Conservation (phyloP, 352 stramenopile genomes). For the Pythium dissimile region DNA sequence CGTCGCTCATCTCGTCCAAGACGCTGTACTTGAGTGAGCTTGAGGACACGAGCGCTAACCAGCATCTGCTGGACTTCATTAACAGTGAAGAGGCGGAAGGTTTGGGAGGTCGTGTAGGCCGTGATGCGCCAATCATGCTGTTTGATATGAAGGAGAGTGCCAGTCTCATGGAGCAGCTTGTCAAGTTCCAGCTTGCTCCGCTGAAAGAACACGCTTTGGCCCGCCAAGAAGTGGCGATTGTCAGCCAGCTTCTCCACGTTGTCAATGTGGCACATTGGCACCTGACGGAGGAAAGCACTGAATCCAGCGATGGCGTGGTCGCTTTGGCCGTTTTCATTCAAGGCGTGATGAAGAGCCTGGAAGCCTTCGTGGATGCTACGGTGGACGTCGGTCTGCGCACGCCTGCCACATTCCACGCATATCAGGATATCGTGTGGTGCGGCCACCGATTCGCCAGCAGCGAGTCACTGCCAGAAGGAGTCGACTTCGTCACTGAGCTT, state of each 20-base stretch:
- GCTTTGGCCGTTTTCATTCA: slow-evolving; percentile 25
- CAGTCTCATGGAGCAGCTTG: slow-evolving; percentile 55
- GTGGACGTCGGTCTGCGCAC: slow-evolving; percentile 54
- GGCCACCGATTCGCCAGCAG: slow-evolving; percentile 34
- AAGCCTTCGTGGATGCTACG: slow-evolving; percentile 52
- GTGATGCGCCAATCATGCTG: slow-evolving; percentile 71
- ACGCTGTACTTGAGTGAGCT: slow-evolving; percentile 68
- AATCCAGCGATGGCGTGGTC: not conserved
- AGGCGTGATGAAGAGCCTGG: slow-evolving; percentile 36
- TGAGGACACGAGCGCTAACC: slow-evolving; percentile 28
- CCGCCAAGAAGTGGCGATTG: slow-evolving; percentile 58
- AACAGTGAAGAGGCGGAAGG: slow-evolving; percentile 30
- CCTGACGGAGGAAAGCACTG: not conserved
- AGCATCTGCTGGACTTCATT: slow-evolving; percentile 31
- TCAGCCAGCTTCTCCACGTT: slow-evolving; percentile 52
- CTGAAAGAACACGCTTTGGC: slow-evolving; percentile 66
- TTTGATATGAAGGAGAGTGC: slow-evolving; percentile 81
- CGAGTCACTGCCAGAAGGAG: slow-evolving; percentile 4
- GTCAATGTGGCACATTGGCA: slow-evolving; percentile 47
- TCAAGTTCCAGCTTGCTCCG: slow-evolving; percentile 77
- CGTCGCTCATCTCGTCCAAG: slow-evolving; percentile 56
- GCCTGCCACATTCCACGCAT: slow-evolving; percentile 64
- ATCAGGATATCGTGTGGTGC: slow-evolving; percentile 87
- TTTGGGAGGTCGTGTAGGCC: slow-evolving; percentile 18
- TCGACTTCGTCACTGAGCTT: slow-evolving; percentile 30